These are phyloP conservation scores for Saccharomycopsis phalli DNA, from an alignment of 1,139 yeast species.

Conservation along the genomic window DNA sequence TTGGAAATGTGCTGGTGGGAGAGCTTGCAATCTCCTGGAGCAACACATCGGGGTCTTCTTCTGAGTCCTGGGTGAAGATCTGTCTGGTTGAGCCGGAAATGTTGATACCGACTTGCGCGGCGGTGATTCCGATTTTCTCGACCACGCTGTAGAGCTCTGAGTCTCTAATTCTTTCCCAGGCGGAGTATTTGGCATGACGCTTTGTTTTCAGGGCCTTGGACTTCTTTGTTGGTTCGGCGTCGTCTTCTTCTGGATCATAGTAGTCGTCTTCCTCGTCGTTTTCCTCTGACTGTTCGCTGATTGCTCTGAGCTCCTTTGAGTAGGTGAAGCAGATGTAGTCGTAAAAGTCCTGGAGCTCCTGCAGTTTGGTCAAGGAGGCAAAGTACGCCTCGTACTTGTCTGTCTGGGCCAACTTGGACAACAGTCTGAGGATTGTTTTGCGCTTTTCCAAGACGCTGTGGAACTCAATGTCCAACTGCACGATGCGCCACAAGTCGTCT, in stretches of 20 bases:
- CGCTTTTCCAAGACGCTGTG: slow-evolving; percentile 79
- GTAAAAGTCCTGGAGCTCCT: slow-evolving; percentile 79
- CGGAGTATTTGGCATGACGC: slow-evolving; percentile 62
- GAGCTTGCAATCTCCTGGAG: slow-evolving; percentile 45
- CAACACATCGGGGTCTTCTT: slow-evolving; percentile 54
- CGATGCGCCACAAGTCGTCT: slow-evolving; percentile 89
- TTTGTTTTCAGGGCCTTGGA: slow-evolving; percentile 12
- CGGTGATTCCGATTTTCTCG: slow-evolving; percentile 64
- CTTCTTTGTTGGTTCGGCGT: slow-evolving; percentile 8
- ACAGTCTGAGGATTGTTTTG: slow-evolving; percentile 50
- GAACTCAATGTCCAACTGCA: slow-evolving; percentile 77
- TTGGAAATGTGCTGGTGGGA: slow-evolving; percentile 48
- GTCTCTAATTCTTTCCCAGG: slow-evolving; percentile 66
- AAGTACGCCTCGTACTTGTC: slow-evolving; percentile 31
- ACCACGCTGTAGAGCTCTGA: slow-evolving; percentile 65
- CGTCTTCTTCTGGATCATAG: slow-evolving; percentile 22
- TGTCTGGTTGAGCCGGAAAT: slow-evolving; percentile 64
- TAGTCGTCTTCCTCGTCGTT: slow-evolving; percentile 22
- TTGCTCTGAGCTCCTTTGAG: slow-evolving; percentile 58
- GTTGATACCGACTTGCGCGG: slow-evolving; percentile 79
- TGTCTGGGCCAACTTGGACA: slow-evolving; percentile 42
- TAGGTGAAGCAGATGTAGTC: slow-evolving; percentile 79
- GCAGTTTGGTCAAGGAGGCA: slow-evolving; percentile 51
- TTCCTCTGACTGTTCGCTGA: slow-evolving; percentile 25
- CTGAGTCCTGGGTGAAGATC: slow-evolving; percentile 68